phyloP scores from a whole-genome alignment of 306 rosid genomes.

The Lathyrus aphaca region DNA sequence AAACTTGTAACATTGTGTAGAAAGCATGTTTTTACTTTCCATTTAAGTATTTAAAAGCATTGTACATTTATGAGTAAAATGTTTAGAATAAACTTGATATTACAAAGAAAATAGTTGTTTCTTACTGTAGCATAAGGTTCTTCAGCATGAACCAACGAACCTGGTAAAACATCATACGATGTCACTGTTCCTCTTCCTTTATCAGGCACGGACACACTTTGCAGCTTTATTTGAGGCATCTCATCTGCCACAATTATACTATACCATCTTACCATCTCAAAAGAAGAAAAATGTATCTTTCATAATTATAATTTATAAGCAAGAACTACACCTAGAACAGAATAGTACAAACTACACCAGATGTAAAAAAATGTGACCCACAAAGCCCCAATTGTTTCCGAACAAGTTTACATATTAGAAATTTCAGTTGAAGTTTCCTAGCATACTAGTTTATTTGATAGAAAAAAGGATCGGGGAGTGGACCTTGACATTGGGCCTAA shows the following conservation, averaged over 20 bases:
- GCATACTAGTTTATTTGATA: background rate
- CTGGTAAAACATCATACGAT: constrained; percentile 55
- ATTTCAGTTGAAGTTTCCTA: constrained; percentile 7
- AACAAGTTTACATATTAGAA: constrained; percentile 16
- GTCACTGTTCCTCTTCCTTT: constrained; percentile 79
- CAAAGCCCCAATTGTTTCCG: background rate
- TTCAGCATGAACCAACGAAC: constrained; percentile 76
- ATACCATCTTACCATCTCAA: constrained; percentile 37
- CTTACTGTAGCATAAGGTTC: constrained; percentile 81
- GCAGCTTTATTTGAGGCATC: constrained; percentile 51
- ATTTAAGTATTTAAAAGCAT: background rate
- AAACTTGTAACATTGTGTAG: constrained; percentile 22
- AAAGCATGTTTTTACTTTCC: constrained; percentile 3
- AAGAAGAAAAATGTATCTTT: constrained; percentile 25
- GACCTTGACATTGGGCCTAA: too few relatives aligned
- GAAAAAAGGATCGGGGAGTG: too few relatives aligned
- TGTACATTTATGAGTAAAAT: background rate
- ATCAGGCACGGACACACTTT: constrained; percentile 54
- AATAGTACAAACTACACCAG: constrained; percentile 26
- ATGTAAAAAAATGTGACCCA: constrained; percentile 6
- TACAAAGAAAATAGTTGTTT: constrained; percentile 18
- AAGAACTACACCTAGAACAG: background rate
- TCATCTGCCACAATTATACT: constrained; percentile 63
- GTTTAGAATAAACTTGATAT: constrained; percentile 20
- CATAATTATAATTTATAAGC: background rate